Evolutionary conservation across 768 basidiomycete genomes (phyloP), one percentile per base, ranked within the genome.

Genomic region (Vararia minispora): DNA sequence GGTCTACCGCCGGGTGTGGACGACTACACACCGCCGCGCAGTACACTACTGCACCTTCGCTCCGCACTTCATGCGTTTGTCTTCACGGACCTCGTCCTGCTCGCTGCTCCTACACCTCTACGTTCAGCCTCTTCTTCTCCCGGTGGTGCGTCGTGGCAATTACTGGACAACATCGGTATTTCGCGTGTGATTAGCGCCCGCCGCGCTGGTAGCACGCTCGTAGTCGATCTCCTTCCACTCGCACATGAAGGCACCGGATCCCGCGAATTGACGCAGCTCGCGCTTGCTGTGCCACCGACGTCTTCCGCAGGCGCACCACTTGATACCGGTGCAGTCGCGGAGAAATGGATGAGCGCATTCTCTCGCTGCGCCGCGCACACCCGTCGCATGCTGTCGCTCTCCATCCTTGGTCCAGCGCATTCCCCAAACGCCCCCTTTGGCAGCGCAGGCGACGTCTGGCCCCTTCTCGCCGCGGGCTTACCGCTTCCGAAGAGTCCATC

Each of bases 401-500:
- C 61, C 3, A 52, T n/a, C n/a, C n/a, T n/a, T n/a, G n/a, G n/a
- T n/a, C n/a, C n/a, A n/a, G n/a, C 58, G 6, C 52, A 58, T 30
- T 49, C 51, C 5, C 47, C 53, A 10, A 52, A 56, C 13, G 39
- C 50, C 32, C 51, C 58, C 22, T 52, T 53, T 23, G 51, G 56
- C 12, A 55, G 53, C 2, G 49, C 55, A 2, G 40, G 44, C 26
- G 48, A 53, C 7, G 55, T 55, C 33, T 41, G 58, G 35, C 54
- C 66, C 16, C 58, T 69, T 38, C 52, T 70, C 25, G 55, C 59
- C 3, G 57, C 66, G 3, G 72, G 70, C 3, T 43, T 68, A 4
- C 80, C 82, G 3, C 48, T 84, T 3, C 81, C 81, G 10, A 82
- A 76, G 56, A 82, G 81, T 48, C 83, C 84, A 9, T 85, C 81